Evolutionary conservation across 768 basidiomycete species (phyloP).

Genomic region (Phlegmacium glaucopus): DNA sequence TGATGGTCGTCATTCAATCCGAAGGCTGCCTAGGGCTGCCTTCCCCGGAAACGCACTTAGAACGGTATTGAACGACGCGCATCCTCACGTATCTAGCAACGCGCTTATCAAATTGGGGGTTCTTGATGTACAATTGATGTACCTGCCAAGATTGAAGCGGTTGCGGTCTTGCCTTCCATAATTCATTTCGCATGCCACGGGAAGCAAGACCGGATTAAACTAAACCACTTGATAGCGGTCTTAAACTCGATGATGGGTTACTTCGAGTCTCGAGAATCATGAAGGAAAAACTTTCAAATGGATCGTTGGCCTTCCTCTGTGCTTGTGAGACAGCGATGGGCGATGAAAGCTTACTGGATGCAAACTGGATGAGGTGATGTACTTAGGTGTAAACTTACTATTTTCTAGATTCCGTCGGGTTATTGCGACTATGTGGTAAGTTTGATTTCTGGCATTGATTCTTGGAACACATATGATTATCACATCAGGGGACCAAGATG

Average conservation of each 20-base stretch:
- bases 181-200: constrained; percentile 33
- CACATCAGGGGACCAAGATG: constrained; percentile 12
- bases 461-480: not conserved
- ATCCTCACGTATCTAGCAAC: constrained; percentile 11
- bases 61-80: constrained; percentile 6
- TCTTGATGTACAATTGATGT: too few relatives aligned
- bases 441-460: not conserved
- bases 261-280: constrained; percentile 20
- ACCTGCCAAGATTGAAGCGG: constrained; percentile 16
- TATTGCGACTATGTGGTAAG: constrained; percentile 21
- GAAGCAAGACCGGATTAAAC: constrained; percentile 18
- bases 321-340: constrained; percentile 31
- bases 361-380: constrained; percentile 24
- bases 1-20: constrained; percentile 12
- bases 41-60: constrained; percentile 4
- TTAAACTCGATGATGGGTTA: constrained; percentile 16
- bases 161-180: constrained; percentile 14
- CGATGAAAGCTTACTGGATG: constrained; percentile 11
- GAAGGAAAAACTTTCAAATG: constrained; percentile 10
- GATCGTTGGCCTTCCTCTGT: constrained; percentile 24
- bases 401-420: constrained; percentile 23
- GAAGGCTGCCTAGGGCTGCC: constrained; percentile 6
- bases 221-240: constrained; percentile 23
- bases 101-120: constrained; percentile 9
- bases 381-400: constrained; percentile 19